Percentiles rank a stretch among this genome's conserved stretches.
These are phyloP conservation scores for Ophiocordyceps australis DNA, from an alignment of 2,329 filamentous ascomycete genomes.

Conservation along the genomic window DNA sequence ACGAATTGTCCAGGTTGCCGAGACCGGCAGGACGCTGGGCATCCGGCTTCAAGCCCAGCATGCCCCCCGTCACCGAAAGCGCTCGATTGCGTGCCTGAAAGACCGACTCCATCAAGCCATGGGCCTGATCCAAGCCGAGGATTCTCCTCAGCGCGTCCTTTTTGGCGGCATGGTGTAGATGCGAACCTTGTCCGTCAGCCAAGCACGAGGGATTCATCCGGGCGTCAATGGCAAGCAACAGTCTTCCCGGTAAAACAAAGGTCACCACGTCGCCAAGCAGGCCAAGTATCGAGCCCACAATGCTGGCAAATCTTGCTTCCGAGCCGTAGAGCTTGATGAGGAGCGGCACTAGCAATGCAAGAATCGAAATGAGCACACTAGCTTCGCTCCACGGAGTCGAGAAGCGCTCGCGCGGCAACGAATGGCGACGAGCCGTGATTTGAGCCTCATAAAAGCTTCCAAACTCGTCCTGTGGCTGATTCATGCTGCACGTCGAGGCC, in stretches of 20 bases:
- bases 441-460: slow-evolving; percentile 17
- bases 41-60: slow-evolving; percentile 18
- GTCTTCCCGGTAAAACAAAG: slow-evolving; percentile 31
- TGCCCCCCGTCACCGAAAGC: slow-evolving; percentile 29
- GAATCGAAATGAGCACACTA: slow-evolving; percentile 14
- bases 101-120: slow-evolving; percentile 35
- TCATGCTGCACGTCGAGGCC: slow-evolving; percentile 18
- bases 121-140: slow-evolving; percentile 35
- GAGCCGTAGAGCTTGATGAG: slow-evolving; percentile 15
- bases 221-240: slow-evolving; percentile 38
- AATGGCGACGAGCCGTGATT: slow-evolving; percentile 13
- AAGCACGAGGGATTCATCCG: slow-evolving; percentile 29
- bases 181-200: slow-evolving; percentile 18
- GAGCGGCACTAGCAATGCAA: slow-evolving; percentile 14
- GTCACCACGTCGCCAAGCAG: slow-evolving; percentile 45
- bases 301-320: slow-evolving; percentile 11
- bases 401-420: slow-evolving; percentile 8
- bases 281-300: slow-evolving; percentile 12
- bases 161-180: slow-evolving; percentile 44
- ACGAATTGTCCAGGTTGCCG: slow-evolving; percentile 87
- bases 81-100: slow-evolving; percentile 39
- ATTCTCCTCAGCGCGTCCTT: slow-evolving; percentile 46
- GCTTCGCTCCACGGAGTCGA: slow-evolving; percentile 16
- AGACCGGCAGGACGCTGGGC: slow-evolving; percentile 44
- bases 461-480: slow-evolving; percentile 12